These are phyloP conservation scores for Lachancea dasiensis DNA, from an alignment of 805 yeast genomes.

Conservation along the genomic window DNA sequence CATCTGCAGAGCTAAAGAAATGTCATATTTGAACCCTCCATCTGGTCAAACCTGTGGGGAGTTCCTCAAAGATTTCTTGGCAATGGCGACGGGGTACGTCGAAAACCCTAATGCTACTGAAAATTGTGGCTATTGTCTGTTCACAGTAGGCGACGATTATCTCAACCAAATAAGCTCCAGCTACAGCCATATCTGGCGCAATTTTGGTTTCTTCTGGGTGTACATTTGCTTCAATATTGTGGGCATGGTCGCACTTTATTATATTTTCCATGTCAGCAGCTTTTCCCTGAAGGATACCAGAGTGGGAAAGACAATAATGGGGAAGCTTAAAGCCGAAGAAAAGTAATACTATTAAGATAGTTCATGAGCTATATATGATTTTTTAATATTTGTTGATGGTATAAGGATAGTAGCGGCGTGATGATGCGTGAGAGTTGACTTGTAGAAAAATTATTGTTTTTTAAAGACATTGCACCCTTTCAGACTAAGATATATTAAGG, in stretches of 20 bases:
- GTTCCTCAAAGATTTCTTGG: slow-evolving; percentile 42
- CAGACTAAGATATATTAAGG: not conserved
- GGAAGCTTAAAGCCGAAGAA: slow-evolving; percentile 5
- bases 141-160: slow-evolving; percentile 43
- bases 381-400: not conserved
- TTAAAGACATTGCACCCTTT: too few species aligned
- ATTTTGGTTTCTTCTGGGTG: slow-evolving; percentile 55
- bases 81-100: slow-evolving; percentile 48
- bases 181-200: slow-evolving; percentile 56
- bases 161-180: slow-evolving; percentile 39
- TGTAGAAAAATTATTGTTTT: too few species aligned
- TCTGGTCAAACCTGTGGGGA: slow-evolving; percentile 58
- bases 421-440: too few species aligned
- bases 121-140: slow-evolving; percentile 46
- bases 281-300: slow-evolving; percentile 12
- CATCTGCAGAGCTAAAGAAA: slow-evolving; percentile 43
- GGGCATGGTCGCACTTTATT: slow-evolving; percentile 36
- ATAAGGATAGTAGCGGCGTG: too few species aligned
- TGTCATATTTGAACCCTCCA: slow-evolving; percentile 48
- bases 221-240: slow-evolving; percentile 48
- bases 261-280: slow-evolving; percentile 23
- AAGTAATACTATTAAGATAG: not conserved
- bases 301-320: slow-evolving; percentile 3
- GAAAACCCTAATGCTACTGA: slow-evolving; percentile 43
- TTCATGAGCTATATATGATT: not conserved